A percentile compares a stretch with the other conserved stretches of the same genome.
Conservation (phyloP, 495 filamentous ascomycete species). For the Aspergillus homomorphus region DNA sequence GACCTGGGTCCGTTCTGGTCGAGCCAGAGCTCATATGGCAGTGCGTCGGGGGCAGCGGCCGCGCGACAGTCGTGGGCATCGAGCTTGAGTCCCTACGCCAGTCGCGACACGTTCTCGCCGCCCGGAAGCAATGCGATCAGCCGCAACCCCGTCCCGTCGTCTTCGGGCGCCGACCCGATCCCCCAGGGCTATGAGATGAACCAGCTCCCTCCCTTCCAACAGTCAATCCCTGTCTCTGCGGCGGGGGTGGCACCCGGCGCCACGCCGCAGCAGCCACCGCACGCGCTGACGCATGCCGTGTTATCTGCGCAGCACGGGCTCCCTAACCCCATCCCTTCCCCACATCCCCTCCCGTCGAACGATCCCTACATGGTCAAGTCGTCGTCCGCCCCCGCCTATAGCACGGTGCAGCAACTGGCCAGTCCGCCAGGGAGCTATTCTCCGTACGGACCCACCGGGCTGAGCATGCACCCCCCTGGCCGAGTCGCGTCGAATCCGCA, state of each 20-base stretch:
- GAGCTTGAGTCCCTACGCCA: conserved; percentile 31
- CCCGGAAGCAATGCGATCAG: conserved; percentile 40
- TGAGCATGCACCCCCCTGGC: conserved; percentile 52
- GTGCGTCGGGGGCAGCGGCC: conserved; percentile 46
- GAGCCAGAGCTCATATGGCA: conserved; percentile 52
- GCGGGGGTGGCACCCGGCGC: conserved; percentile 3
- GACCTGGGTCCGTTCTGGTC: conserved; percentile 50
- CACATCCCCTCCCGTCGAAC: conserved; percentile 57
- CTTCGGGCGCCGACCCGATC: conserved; percentile 44
- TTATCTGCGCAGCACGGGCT: conserved; percentile 37
- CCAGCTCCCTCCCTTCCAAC: conserved; percentile 54
- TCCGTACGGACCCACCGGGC: conserved; percentile 57
- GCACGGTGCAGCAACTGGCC: conserved; percentile 55
- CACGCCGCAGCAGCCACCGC: conserved; percentile 24
- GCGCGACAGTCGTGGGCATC: conserved; percentile 45
- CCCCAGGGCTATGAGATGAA: conserved; percentile 60
- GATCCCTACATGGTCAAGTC: conserved; percentile 61
- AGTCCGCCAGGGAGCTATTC: conserved; percentile 60
- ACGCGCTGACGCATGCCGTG: conserved; percentile 36
- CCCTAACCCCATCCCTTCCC: conserved; percentile 55
- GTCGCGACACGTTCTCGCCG: conserved; percentile 55
- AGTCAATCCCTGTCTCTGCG: conserved; percentile 48
- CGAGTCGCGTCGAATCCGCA: conserved; percentile 54
- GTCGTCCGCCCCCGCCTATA: conserved; percentile 56
- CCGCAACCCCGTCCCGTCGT: conserved; percentile 49